Evolutionary conservation across 371 early-diverging fungal species (phyloP).

Genomic region (Mucor saturninus): DNA sequence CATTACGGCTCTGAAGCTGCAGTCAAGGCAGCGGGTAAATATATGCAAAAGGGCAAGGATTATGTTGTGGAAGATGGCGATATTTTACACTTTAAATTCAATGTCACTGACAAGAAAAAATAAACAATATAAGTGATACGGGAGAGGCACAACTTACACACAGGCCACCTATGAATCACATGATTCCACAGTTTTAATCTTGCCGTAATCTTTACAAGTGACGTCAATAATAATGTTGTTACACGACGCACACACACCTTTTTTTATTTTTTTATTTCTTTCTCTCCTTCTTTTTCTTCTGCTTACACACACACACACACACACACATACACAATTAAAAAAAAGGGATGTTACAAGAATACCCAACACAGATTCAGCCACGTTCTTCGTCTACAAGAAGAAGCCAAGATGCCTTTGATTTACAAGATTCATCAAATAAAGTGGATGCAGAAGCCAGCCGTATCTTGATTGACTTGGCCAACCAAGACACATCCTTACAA

Average conservation of each 20-base stretch:
- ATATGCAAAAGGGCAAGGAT: constrained; percentile 90
- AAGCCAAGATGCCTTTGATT: constrained; percentile 12
- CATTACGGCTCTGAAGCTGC: constrained; percentile 60
- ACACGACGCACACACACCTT: constrained; percentile 1
- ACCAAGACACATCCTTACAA: constrained; percentile 25
- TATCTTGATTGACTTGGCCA: constrained; percentile 38
- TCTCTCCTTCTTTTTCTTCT: constrained; percentile 7
- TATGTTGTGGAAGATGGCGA: constrained; percentile 96
- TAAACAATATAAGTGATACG: not conserved
- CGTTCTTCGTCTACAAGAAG: constrained; percentile 37
- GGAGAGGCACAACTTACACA: not conserved
- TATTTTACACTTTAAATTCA: constrained; percentile 76
- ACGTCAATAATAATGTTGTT: not conserved
- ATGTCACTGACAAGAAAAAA: constrained; percentile 21
- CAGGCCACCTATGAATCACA: not conserved
- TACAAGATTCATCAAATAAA: constrained; percentile 8
- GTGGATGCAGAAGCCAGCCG: constrained; percentile 41
- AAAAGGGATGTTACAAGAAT: constrained; percentile 27
- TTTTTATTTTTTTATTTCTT: not conserved
- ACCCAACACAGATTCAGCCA: constrained; percentile 35
- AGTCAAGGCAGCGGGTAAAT: constrained; percentile 56
- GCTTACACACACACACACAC: not conserved
- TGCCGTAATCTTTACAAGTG: too few species aligned
- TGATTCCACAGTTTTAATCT: not conserved
- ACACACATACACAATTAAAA: too few species aligned